Conservation (phyloP, 306 rosid genomes). For the Quercus dentata region DNA sequence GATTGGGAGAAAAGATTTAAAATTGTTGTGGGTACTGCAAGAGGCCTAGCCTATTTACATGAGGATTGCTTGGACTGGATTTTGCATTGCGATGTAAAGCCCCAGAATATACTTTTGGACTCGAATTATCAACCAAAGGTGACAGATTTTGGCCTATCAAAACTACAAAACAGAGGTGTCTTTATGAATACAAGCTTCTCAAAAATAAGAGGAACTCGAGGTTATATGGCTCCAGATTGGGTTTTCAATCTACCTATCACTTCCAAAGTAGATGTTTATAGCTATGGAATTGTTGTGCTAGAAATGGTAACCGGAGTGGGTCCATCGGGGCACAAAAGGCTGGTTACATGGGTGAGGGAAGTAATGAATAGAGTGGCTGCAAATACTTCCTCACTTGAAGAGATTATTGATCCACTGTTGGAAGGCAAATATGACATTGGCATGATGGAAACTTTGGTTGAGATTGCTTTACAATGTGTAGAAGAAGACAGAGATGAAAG, state of each 20-base stretch:
- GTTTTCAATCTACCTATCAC: slow-evolving; percentile 28
- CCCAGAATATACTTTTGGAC: slow-evolving; percentile 32
- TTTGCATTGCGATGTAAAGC: slow-evolving; percentile 37
- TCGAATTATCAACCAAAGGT: slow-evolving; percentile 24
- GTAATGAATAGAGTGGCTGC: neutral
- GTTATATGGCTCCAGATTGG: slow-evolving; percentile 43
- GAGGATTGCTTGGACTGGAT: slow-evolving; percentile 46
- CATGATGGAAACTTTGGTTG: slow-evolving; percentile 12
- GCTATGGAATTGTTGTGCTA: slow-evolving; percentile 34
- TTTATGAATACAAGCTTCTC: slow-evolving; percentile 8
- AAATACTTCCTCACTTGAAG: neutral
- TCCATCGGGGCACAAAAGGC: slow-evolving; percentile 13
- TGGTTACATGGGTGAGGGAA: slow-evolving; percentile 19
- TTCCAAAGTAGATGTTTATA: slow-evolving; percentile 42
- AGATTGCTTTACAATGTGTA: slow-evolving; percentile 22
- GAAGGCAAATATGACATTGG: neutral
- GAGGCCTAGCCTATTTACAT: slow-evolving; percentile 38
- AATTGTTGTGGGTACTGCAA: slow-evolving; percentile 32
- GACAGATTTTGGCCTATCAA: slow-evolving; percentile 35
- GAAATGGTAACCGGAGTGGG: slow-evolving; percentile 26
- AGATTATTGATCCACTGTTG: slow-evolving; percentile 17
- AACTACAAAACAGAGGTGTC: slow-evolving; percentile 21
- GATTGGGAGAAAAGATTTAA: slow-evolving; percentile 25
- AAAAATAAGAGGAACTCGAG: slow-evolving; percentile 31
- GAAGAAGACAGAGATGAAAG: neutral